Conservation (phyloP, 2,329 filamentous ascomycete species). For the Amauroascus niger region DNA sequence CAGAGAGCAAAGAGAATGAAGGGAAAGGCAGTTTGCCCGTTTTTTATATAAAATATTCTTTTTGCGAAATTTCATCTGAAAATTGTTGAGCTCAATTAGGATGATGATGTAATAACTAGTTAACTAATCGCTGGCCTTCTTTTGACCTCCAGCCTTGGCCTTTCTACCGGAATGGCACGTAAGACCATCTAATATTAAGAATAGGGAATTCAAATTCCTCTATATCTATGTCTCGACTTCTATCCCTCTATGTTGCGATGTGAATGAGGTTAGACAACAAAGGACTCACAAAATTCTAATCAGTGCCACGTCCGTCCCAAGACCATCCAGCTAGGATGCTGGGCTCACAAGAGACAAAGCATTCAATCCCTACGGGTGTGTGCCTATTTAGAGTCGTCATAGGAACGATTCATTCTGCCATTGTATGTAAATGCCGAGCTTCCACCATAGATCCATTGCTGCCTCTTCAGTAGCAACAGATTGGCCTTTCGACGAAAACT, state of each 20-base stretch:
- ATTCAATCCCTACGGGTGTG: neutral
- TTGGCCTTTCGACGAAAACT: neutral
- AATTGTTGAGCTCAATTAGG: neutral
- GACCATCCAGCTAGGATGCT: no score
- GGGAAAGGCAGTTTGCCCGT: neutral
- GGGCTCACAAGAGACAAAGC: no score
- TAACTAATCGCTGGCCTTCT: neutral
- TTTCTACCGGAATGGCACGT: neutral
- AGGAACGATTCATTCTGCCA: neutral
- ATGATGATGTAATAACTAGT: conserved; percentile 2
- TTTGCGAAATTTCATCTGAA: neutral
- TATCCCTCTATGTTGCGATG: neutral
- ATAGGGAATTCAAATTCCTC: neutral
- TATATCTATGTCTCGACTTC: neutral
- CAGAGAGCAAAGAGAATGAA: neutral
- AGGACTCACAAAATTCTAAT: no score
- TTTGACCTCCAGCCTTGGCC: neutral
- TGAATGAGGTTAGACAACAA: neutral
- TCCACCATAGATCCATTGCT: neutral
- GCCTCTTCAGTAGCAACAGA: neutral
- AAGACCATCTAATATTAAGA: neutral
- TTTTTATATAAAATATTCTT: neutral
- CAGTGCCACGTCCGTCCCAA: no score
- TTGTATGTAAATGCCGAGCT: neutral
- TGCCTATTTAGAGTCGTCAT: neutral